Percentiles rank a stretch among this genome's conserved stretches.
phyloP scores from a whole-genome alignment of 345 rosid species.

The Salix koriyanagi region DNA sequence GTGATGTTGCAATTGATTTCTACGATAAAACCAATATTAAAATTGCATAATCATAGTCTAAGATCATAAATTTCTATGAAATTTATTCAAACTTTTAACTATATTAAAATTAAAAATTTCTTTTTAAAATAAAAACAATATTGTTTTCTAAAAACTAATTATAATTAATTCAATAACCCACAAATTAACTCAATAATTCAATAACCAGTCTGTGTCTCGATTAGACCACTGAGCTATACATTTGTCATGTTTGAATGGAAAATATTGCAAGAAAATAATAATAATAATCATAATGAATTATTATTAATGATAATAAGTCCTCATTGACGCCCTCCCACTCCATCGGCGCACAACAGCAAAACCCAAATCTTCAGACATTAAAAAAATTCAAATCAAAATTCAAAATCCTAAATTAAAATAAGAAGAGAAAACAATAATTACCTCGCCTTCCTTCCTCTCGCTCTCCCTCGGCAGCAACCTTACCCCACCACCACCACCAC shows the following conservation, averaged over 20 bases:
- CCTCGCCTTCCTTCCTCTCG: background rate
- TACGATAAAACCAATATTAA: too few species aligned
- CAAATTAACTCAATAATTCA: too few species aligned
- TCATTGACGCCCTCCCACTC: background rate
- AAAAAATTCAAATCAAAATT: background rate
- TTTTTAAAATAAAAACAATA: too few species aligned
- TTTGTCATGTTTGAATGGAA: background rate
- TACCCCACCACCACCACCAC: background rate
- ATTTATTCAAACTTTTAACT: too few species aligned
- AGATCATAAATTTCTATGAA: too few species aligned
- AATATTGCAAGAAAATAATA: background rate
- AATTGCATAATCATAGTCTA: too few species aligned
- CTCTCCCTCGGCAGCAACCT: background rate
- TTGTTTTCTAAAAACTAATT: too few species aligned
- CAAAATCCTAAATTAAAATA: background rate
- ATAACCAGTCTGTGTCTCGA: too few species aligned
- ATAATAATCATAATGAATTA: background rate
- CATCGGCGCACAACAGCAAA: background rate
- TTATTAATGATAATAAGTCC: background rate
- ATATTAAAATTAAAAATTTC: too few species aligned
- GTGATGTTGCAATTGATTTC: too few species aligned
- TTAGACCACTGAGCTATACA: background rate
- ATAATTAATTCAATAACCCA: too few species aligned
- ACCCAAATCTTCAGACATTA: background rate
- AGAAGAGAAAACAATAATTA: background rate